Evolutionary conservation across 441 rosid species (phyloP).

Genomic region (Isatis lusitanica): DNA sequence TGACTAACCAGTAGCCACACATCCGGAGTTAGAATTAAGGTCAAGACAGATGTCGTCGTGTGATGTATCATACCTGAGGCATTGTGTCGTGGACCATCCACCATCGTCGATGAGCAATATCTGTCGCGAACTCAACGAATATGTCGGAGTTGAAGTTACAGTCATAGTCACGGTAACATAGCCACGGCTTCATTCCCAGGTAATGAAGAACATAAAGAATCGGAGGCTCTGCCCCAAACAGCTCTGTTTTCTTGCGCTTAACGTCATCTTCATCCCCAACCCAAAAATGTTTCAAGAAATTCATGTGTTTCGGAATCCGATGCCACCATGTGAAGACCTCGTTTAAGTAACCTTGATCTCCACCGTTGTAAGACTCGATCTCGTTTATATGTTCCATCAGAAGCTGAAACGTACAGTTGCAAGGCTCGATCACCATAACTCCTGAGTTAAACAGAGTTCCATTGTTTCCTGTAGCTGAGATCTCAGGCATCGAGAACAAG

Average conservation of each 20-base stretch:
- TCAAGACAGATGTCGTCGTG: neutral
- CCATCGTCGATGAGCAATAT: conserved; percentile 78
- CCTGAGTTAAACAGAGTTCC: conserved; percentile 86
- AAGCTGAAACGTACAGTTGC: conserved; percentile 83
- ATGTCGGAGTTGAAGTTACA: conserved; percentile 85
- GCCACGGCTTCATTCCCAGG: conserved; percentile 85
- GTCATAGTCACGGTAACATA: conserved; percentile 84
- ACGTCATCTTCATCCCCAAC: conserved; percentile 75
- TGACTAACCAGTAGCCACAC: no score
- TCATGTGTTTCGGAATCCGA: conserved; percentile 80
- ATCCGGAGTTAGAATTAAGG: neutral
- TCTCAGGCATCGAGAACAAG: conserved; percentile 85
- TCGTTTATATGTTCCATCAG: conserved; percentile 89
- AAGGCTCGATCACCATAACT: conserved; percentile 90
- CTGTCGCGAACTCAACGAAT: conserved; percentile 79
- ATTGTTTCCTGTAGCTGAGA: conserved; percentile 87
- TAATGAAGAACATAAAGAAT: conserved; percentile 82
- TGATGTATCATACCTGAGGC: conserved; percentile 49
- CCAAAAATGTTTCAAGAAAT: conserved; percentile 93
- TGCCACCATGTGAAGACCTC: conserved; percentile 98
- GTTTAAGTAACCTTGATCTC: conserved; percentile 89
- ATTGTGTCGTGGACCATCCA: conserved; percentile 91
- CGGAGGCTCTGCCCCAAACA: conserved; percentile 83
- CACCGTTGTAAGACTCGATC: conserved; percentile 89
- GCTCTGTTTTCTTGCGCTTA: conserved; percentile 62